Conservation (phyloP, 495 filamentous ascomycete genomes). For the Chaetomium cochliodes region DNA sequence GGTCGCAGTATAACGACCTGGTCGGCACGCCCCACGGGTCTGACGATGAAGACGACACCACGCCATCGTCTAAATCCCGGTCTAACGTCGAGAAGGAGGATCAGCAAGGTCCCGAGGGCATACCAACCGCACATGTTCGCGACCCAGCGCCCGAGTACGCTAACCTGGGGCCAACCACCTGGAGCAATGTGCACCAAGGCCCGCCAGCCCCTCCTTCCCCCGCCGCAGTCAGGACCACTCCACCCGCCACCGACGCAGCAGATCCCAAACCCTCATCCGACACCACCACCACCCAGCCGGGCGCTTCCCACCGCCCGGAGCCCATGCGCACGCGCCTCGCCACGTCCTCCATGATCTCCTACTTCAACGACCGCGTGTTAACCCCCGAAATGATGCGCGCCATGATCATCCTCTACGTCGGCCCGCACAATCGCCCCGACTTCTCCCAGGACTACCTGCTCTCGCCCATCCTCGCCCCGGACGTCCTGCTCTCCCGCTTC, state of each 20-base stretch:
- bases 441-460: conserved; percentile 89
- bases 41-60: conserved; percentile 55
- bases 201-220: conserved; percentile 16
- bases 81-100: conserved; percentile 7
- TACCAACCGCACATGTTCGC: conserved; percentile 16
- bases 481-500: conserved; percentile 74
- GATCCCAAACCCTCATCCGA: conserved; percentile 14
- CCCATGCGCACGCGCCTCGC: conserved; percentile 84
- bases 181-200: conserved; percentile 33
- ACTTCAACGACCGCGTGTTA: conserved; percentile 92
- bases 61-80: conserved; percentile 25
- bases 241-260: background rate
- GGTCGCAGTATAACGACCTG: conserved; percentile 56
- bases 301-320: conserved; percentile 53
- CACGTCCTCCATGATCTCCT: conserved; percentile 93
- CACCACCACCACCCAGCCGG: conserved; percentile 10
- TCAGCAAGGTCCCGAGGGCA: background rate
- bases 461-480: conserved; percentile 84
- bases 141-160: conserved; percentile 46
- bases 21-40: conserved; percentile 67
- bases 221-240: background rate
- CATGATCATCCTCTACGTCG: conserved; percentile 98
- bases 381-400: conserved; percentile 98
- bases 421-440: conserved; percentile 86
- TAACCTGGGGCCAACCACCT: conserved; percentile 41